Conservation (phyloP, 2,329 filamentous ascomycete species). For the Aspergillus versicolor region DNA sequence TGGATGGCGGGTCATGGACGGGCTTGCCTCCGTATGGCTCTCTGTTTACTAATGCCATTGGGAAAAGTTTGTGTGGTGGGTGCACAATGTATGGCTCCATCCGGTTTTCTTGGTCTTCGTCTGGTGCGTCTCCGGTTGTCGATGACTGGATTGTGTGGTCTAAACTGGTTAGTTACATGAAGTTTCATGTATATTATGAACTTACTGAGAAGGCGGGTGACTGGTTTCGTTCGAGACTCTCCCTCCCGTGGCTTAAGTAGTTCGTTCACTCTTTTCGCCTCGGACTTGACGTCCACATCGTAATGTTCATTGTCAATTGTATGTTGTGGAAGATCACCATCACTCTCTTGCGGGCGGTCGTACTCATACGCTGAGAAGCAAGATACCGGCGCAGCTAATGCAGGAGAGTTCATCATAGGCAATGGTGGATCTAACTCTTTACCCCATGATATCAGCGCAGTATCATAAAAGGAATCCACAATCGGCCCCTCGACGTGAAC, state of each 20-base stretch:
- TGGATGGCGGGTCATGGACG: not conserved
- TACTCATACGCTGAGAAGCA: conserved; percentile 18
- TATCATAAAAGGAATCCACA: conserved; percentile 74
- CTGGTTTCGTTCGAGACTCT: conserved; percentile 58
- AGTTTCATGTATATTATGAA: not conserved
- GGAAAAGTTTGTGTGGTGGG: conserved; percentile 56
- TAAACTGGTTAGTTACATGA: conserved; percentile 10
- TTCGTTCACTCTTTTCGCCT: conserved; percentile 63
- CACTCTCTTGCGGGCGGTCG: conserved; percentile 12
- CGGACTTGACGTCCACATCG: conserved; percentile 59
- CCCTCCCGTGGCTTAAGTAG: conserved; percentile 50
- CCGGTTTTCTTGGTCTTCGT: conserved; percentile 51
- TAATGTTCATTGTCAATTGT: conserved; percentile 62
- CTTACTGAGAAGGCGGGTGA: conserved; percentile 63
- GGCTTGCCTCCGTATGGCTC: conserved; percentile 59
- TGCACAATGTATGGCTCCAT: conserved; percentile 68
- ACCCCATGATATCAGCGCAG: conserved; percentile 71
- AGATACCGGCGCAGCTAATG: conserved; percentile 31
- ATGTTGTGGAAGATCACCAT: conserved; percentile 52
- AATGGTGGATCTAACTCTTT: conserved; percentile 60
- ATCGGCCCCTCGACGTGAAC: conserved; percentile 72
- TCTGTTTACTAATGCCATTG: conserved; percentile 71
- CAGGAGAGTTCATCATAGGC: conserved; percentile 55
- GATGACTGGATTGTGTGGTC: conserved; percentile 56
- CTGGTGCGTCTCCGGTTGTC: conserved; percentile 55